phyloP scores from a whole-genome alignment of 106 monocot species.

The Iris macrosiphon region DNA sequence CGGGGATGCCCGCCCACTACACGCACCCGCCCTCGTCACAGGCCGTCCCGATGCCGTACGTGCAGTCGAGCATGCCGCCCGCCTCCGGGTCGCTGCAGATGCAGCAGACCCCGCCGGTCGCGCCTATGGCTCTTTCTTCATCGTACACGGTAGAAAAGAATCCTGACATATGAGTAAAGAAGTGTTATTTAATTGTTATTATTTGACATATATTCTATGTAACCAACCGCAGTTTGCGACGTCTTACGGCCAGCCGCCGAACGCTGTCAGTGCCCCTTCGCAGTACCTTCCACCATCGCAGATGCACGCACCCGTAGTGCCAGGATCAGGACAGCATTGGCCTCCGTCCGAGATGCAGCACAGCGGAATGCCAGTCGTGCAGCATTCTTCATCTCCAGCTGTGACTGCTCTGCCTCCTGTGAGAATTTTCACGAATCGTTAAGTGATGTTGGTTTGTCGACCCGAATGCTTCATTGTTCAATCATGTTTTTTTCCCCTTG shows the following conservation, averaged over 20 bases:
- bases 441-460: background rate
- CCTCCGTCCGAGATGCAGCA: slow-evolving; percentile 30
- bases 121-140: slow-evolving; percentile 57
- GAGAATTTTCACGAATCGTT: slow-evolving; percentile 32
- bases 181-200: no score
- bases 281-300: slow-evolving; percentile 50
- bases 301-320: slow-evolving; percentile 26
- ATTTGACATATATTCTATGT: background rate
- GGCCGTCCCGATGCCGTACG: slow-evolving; percentile 45
- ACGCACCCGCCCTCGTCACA: slow-evolving; percentile 53
- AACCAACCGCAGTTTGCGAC: slow-evolving; percentile 55
- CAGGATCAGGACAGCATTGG: slow-evolving; percentile 57
- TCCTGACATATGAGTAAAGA: no score
- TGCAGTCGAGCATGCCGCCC: slow-evolving; percentile 37
- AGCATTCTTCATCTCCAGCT: slow-evolving; percentile 26
- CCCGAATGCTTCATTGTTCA: background rate
- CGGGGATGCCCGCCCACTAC: no score
- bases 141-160: slow-evolving; percentile 86
- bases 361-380: slow-evolving; percentile 28
- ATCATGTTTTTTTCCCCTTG: background rate
- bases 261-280: slow-evolving; percentile 20
- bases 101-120: slow-evolving; percentile 32
- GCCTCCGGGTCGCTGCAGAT: slow-evolving; percentile 37
- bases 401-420: slow-evolving; percentile 22
- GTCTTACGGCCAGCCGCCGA: slow-evolving; percentile 57